Percentiles rank a stretch among this genome's conserved stretches.
phyloP scores from a whole-genome alignment of 495 filamentous ascomycete species.

The Penicillium malachiteum region DNA sequence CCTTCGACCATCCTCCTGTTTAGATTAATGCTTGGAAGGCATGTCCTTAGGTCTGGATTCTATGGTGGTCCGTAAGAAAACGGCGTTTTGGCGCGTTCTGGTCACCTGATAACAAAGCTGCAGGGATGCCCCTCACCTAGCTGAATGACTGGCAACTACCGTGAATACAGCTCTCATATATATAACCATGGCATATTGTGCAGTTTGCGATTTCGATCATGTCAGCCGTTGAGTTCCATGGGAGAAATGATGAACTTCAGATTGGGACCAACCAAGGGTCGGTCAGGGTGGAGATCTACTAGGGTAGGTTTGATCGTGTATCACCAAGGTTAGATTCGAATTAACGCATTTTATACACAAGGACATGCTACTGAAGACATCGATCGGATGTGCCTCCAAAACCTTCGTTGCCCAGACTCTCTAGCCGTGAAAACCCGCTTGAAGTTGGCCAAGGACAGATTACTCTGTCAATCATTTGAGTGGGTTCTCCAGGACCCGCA shows the following conservation, averaged over 20 bases:
- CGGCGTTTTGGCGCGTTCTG: background rate
- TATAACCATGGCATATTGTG: background rate
- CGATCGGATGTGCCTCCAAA: conserved; percentile 1
- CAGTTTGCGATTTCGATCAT: conserved; percentile 1
- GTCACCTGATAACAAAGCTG: conserved; percentile 1
- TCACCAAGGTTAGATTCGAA: background rate
- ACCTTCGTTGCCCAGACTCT: conserved; percentile 5
- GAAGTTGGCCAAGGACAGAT: conserved; percentile 6
- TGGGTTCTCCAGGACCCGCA: conserved; percentile 6
- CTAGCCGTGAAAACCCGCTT: conserved; percentile 5
- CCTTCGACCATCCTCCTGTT: too few species aligned
- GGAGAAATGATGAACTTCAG: conserved; percentile 2
- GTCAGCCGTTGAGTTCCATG: background rate
- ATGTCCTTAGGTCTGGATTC: too few species aligned
- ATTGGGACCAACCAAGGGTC: background rate
- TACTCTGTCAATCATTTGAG: background rate
- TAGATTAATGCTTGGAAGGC: too few species aligned
- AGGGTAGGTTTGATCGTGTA: conserved; percentile 3
- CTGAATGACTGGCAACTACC: background rate
- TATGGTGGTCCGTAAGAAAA: background rate
- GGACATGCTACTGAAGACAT: conserved; percentile 2
- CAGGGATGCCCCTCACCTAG: background rate
- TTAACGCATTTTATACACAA: background rate
- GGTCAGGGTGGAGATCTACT: background rate
- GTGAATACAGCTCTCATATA: background rate